These are phyloP conservation scores for Boletus pseudo-olivaceus DNA, from an alignment of 768 basidiomycete species.

Conservation along the genomic window DNA sequence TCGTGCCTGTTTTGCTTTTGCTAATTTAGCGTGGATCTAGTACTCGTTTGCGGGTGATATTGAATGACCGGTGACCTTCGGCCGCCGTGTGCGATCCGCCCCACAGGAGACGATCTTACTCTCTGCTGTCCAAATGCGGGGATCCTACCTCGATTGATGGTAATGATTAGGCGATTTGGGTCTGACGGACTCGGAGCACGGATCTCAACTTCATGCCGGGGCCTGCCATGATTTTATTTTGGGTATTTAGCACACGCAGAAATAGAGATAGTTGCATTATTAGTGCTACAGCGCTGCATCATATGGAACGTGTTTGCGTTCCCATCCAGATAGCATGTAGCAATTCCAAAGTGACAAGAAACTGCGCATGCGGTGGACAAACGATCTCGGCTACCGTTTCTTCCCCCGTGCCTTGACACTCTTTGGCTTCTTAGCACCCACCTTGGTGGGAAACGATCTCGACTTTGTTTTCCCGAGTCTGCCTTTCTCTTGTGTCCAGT, in stretches of 20 bases:
- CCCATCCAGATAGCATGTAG: no score
- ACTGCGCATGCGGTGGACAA: no score
- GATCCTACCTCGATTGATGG: not conserved
- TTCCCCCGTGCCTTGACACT: slow-evolving; percentile 38
- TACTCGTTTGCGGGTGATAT: no score
- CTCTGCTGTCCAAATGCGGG: not conserved
- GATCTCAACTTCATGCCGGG: not conserved
- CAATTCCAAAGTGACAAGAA: no score
- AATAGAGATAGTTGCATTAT: not conserved
- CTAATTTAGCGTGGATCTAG: not conserved
- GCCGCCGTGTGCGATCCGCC: not conserved
- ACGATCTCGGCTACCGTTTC: slow-evolving; percentile 33
- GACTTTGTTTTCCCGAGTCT: slow-evolving; percentile 51
- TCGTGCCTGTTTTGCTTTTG: not conserved
- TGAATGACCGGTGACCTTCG: not conserved
- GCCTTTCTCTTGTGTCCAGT: slow-evolving; percentile 49
- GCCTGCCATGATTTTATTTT: not conserved
- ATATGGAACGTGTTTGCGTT: not conserved
- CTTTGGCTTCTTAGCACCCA: slow-evolving; percentile 33
- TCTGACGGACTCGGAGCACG: not conserved
- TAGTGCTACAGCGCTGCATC: not conserved
- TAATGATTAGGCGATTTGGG: not conserved
- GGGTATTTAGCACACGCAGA: not conserved
- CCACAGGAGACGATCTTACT: not conserved
- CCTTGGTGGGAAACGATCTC: slow-evolving; percentile 41